Conservation (phyloP, 192 early-diverging fungal genomes). For the Umbelopsis isabellina region DNA sequence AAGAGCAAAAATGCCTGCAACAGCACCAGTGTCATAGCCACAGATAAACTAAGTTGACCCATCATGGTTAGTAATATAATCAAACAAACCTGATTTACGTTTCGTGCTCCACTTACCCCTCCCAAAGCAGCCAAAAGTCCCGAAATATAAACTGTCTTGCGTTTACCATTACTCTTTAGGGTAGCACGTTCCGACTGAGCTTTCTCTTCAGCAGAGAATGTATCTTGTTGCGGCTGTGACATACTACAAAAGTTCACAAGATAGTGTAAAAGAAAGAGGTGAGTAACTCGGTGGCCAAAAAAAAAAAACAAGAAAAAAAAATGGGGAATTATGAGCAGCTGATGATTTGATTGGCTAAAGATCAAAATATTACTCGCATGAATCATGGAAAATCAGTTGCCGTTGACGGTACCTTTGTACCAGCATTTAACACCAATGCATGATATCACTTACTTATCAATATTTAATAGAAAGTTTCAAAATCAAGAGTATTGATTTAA, state of each 20-base stretch:
- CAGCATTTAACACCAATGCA: too few species aligned
- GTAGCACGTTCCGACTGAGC: not conserved
- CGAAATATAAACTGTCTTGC: conserved; percentile 10
- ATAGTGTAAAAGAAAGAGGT: not conserved
- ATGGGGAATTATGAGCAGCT: not conserved
- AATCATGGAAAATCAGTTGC: too few species aligned
- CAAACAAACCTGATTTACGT: not conserved
- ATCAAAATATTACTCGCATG: too few species aligned
- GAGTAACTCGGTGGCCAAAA: not conserved
- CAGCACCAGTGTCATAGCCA: conserved; percentile 26
- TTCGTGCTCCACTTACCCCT: not conserved
- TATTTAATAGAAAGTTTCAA: too few species aligned
- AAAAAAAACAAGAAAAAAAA: conserved; percentile 8
- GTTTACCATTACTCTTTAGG: conserved; percentile 1
- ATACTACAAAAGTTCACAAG: not conserved
- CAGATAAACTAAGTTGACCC: not conserved
- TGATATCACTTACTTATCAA: too few species aligned
- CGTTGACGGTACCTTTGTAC: too few species aligned
- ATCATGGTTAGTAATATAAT: not conserved
- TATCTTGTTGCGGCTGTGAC: not conserved
- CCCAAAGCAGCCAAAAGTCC: conserved; percentile 10
- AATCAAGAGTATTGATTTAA: too few species aligned
- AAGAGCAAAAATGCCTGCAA: conserved; percentile 30
- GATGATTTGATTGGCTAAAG: too few species aligned
- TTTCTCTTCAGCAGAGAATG: not conserved